These are phyloP conservation scores for Pyrenophora seminiperda DNA, from an alignment of 2,329 filamentous ascomycete genomes.

Conservation along the genomic window DNA sequence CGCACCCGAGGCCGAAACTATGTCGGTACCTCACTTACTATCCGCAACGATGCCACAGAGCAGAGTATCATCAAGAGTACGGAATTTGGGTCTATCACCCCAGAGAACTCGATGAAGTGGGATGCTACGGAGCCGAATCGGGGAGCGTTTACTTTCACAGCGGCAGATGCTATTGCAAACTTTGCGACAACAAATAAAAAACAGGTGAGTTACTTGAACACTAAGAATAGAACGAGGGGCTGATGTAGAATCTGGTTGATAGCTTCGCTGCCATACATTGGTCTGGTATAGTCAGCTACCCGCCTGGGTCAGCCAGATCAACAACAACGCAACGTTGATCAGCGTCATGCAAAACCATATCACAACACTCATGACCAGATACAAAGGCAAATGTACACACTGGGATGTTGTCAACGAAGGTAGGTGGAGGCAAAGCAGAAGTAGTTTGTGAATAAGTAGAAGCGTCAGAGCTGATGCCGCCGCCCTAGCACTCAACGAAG, in stretches of 20 bases:
- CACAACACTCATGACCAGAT: slow-evolving; percentile 43
- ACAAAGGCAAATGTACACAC: slow-evolving; percentile 45
- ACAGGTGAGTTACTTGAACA: slow-evolving; percentile 9
- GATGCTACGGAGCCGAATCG: slow-evolving; percentile 46
- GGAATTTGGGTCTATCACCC: slow-evolving; percentile 45
- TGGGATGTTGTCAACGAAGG: slow-evolving; percentile 49
- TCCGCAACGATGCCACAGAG: slow-evolving; percentile 41
- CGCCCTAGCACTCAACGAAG: slow-evolving; percentile 59
- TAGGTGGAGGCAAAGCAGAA: neutral
- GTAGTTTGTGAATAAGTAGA: too few species aligned
- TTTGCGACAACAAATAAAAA: slow-evolving; percentile 45
- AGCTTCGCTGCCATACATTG: slow-evolving; percentile 47
- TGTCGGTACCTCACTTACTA: slow-evolving; percentile 45
- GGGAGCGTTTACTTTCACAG: slow-evolving; percentile 40
- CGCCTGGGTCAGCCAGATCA: slow-evolving; percentile 43
- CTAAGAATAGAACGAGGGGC: neutral
- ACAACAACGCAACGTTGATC: slow-evolving; percentile 46
- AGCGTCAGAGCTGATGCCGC: neutral
- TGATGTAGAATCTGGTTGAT: neutral
- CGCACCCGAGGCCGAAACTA: slow-evolving; percentile 37
- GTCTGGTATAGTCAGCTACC: slow-evolving; percentile 50
- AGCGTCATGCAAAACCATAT: slow-evolving; percentile 49
- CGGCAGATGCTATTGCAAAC: slow-evolving; percentile 43
- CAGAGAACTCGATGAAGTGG: slow-evolving; percentile 50
- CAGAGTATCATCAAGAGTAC: slow-evolving; percentile 27